Conservation (phyloP, 768 basidiomycete genomes). For the Leccinum aurantiacum region DNA sequence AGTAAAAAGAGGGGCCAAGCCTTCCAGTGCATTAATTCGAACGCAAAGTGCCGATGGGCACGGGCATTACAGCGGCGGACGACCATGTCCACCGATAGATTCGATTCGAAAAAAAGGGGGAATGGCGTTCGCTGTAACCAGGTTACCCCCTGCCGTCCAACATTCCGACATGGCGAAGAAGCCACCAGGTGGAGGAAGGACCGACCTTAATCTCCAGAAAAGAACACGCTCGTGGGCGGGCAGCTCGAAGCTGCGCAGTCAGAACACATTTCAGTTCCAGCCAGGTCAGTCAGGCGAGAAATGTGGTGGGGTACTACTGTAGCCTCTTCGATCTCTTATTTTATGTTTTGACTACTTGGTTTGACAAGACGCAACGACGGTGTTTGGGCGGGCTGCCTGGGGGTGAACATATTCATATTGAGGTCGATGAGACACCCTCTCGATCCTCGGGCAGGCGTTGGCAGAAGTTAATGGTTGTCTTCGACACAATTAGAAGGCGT, state of each 20-base stretch:
- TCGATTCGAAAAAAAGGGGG: background rate
- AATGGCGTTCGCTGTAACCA: background rate
- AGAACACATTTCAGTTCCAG: conserved; percentile 2
- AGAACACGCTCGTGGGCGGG: background rate
- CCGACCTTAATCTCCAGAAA: background rate
- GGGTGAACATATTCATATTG: background rate
- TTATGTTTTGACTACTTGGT: background rate
- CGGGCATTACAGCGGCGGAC: background rate
- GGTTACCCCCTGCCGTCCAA: background rate
- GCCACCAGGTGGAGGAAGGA: background rate
- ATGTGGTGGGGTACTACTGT: background rate
- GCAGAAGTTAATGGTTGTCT: background rate
- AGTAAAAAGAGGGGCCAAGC: background rate
- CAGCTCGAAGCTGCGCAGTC: background rate
- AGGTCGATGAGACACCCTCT: conserved; percentile 4
- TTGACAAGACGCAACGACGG: background rate
- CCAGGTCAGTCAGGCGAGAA: background rate
- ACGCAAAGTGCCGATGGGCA: background rate
- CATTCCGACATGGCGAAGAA: background rate
- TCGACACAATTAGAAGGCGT: background rate
- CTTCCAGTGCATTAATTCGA: background rate
- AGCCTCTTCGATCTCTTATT: background rate
- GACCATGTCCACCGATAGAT: background rate
- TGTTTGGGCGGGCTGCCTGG: background rate
- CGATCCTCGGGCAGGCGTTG: background rate